Conservation (phyloP, 2,329 filamentous ascomycete species). For the Basipetospora chlamydospora region DNA sequence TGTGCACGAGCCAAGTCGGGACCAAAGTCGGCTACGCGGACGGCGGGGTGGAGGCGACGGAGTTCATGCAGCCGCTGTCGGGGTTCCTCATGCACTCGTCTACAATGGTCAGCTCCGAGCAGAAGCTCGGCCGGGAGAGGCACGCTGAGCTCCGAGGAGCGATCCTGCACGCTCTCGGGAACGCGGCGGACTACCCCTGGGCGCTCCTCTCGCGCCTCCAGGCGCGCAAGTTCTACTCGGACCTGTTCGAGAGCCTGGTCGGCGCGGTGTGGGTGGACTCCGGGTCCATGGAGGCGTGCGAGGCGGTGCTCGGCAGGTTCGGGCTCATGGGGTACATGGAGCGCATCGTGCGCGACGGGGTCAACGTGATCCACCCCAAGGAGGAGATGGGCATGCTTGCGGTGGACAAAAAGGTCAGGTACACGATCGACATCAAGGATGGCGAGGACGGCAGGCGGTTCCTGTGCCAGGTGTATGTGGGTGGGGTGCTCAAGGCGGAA, state of each 20-base stretch:
- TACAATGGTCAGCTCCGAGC: slow-evolving; percentile 28
- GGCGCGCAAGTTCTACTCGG: slow-evolving; percentile 66
- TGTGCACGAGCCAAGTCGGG: slow-evolving; percentile 12
- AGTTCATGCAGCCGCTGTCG: slow-evolving; percentile 38
- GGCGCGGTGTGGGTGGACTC: slow-evolving; percentile 78
- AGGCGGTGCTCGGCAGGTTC: slow-evolving; percentile 42
- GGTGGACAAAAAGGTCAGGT: slow-evolving; percentile 35
- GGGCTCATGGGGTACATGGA: slow-evolving; percentile 52
- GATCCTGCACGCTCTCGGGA: slow-evolving; percentile 35
- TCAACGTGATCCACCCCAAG: slow-evolving; percentile 51
- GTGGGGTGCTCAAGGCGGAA: slow-evolving; percentile 27
- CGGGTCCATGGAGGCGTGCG: slow-evolving; percentile 45
- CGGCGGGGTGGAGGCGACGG: slow-evolving; percentile 8
- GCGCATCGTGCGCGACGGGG: slow-evolving; percentile 40
- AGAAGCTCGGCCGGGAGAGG: slow-evolving; percentile 26
- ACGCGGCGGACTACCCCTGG: slow-evolving; percentile 59
- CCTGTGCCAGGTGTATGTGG: slow-evolving; percentile 34
- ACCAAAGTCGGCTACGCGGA: slow-evolving; percentile 9
- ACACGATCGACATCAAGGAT: slow-evolving; percentile 23
- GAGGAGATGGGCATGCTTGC: slow-evolving; percentile 51
- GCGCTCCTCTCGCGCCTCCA: slow-evolving; percentile 48
- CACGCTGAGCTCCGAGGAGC: slow-evolving; percentile 31
- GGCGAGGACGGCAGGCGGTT: slow-evolving; percentile 13
- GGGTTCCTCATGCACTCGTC: slow-evolving; percentile 51
- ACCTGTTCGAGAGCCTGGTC: slow-evolving; percentile 66